phyloP scores from a whole-genome alignment of 179 eudicot genomes.

The Beta macrorhiza region DNA sequence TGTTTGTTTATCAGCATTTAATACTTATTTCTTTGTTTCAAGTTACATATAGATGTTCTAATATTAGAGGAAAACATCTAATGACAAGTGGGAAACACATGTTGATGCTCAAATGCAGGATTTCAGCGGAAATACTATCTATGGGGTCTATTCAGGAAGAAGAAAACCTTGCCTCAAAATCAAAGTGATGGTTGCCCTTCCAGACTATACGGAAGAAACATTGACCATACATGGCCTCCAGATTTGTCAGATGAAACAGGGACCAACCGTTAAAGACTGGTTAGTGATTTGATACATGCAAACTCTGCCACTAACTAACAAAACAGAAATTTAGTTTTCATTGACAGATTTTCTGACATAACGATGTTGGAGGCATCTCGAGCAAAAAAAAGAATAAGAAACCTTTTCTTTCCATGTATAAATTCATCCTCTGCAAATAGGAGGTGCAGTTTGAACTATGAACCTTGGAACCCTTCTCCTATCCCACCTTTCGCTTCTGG shows the following conservation, averaged over 20 bases:
- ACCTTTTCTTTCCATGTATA: background rate
- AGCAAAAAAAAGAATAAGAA: background rate
- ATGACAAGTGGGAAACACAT: background rate
- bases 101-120: constrained; percentile 28
- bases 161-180: constrained; percentile 15
- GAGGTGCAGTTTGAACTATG: background rate
- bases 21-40: background rate
- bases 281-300: background rate
- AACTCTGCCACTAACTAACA: background rate
- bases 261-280: background rate
- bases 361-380: constrained; percentile 2
- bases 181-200: constrained; percentile 13
- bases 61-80: background rate
- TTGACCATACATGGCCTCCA: constrained; percentile 4
- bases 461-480: background rate
- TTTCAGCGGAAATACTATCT: constrained; percentile 29
- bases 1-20: background rate
- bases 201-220: constrained; percentile 18
- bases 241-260: constrained; percentile 9
- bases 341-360: background rate
- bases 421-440: background rate
- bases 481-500: background rate
- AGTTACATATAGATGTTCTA: background rate
- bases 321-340: background rate
- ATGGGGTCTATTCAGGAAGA: constrained; percentile 34